Evolutionary conservation across 177 flowering plant genomes (phyloP).

Genomic region (Vitis hybrid): DNA sequence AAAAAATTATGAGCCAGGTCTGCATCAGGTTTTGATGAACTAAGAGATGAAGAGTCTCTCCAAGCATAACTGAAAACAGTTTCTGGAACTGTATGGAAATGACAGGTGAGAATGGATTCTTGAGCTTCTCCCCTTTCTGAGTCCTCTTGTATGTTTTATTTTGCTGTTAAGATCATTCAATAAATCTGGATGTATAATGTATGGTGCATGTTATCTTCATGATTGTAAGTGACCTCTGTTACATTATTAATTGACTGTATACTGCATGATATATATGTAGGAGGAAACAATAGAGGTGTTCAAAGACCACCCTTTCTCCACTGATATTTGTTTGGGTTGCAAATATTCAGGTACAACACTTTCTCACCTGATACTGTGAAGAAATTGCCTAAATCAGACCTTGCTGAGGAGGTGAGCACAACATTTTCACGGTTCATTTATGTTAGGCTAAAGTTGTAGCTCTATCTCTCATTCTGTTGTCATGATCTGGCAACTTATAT

Average conservation of each 20-base stretch:
- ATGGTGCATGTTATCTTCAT: neutral
- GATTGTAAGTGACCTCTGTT: too few species aligned
- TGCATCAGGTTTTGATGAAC: too few species aligned
- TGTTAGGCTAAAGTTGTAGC: neutral
- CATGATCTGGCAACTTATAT: neutral
- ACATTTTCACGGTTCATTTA: neutral
- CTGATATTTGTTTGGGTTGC: constrained; percentile 3
- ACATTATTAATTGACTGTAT: too few species aligned
- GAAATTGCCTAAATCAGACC: constrained; percentile 93
- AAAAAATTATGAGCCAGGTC: too few species aligned
- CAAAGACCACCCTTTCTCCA: constrained; percentile 3
- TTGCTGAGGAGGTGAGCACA: constrained; percentile 83
- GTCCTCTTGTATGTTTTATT: too few species aligned
- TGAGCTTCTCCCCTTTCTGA: too few species aligned
- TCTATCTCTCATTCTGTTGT: constrained; percentile 1
- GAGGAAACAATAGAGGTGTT: neutral
- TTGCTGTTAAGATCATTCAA: too few species aligned
- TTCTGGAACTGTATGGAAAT: too few species aligned
- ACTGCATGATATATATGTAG: neutral
- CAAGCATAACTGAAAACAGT: too few species aligned
- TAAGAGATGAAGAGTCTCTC: too few species aligned
- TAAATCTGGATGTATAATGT: neutral
- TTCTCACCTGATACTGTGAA: constrained; percentile 91
- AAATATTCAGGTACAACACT: constrained; percentile 70
- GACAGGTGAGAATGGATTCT: too few species aligned